Conservation (phyloP, 225 moss, liverwort and hornwort genomes). For the Physcomitrellopsis africana region DNA sequence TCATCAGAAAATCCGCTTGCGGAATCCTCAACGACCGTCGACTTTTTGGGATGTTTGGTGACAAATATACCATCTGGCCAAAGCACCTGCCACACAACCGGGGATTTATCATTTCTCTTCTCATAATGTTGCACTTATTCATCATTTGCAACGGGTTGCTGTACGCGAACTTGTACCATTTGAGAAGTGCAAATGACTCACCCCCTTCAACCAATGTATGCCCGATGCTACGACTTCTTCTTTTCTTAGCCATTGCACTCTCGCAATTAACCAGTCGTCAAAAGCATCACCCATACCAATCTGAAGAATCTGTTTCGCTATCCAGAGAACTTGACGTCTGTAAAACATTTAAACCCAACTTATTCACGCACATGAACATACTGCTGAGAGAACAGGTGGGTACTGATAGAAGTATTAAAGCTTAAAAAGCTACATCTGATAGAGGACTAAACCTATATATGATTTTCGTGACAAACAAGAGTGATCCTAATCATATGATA, state of each 20-base stretch:
- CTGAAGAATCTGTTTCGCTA: constrained; percentile 93
- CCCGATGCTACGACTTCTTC: constrained; percentile 89
- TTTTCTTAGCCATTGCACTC: constrained; percentile 91
- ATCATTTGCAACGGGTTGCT: constrained; percentile 13
- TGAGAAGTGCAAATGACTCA: constrained; percentile 23
- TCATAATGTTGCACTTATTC: constrained; percentile 6
- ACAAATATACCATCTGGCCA: constrained; percentile 98
- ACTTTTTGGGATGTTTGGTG: constrained; percentile 67
- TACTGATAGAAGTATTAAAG: neutral
- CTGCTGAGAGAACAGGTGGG: constrained; percentile 1
- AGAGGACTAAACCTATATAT: constrained; percentile 6
- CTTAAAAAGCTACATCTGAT: constrained; percentile 4
- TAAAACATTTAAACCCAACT: constrained; percentile 14
- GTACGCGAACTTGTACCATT: neutral
- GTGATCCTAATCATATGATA: neutral
- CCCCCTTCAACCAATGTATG: constrained; percentile 75
- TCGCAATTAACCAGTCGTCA: constrained; percentile 88
- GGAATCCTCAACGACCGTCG: constrained; percentile 30
- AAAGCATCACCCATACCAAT: constrained; percentile 97
- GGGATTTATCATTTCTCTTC: constrained; percentile 17
- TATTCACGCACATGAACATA: neutral
- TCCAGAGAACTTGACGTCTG: constrained; percentile 97
- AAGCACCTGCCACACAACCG: constrained; percentile 50
- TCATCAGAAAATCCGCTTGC: constrained; percentile 31
- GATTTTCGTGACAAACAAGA: neutral